Evolutionary conservation across 768 basidiomycete genomes (phyloP), one percentile per base, ranked within the genome.

Genomic region (Phylloporus sp.): DNA sequence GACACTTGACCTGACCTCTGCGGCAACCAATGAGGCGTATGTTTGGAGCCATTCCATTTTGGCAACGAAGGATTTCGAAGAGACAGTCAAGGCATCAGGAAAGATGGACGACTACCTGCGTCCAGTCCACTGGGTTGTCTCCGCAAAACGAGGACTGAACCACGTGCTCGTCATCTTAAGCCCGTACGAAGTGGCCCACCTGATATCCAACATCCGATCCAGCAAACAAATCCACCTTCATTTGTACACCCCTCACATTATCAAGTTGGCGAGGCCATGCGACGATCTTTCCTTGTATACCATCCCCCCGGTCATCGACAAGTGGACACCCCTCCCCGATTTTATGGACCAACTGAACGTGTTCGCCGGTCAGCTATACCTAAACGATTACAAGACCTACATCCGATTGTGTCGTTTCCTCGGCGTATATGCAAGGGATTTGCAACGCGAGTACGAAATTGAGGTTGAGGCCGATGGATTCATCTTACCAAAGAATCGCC

Each of bases 381-480:
- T 77, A 34, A 59, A 59, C 11, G 58, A 72, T 22, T 59, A 67
- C 24, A 49, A 50, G 11, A 57, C 68, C 1, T 79, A 77, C 46
- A 53, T 55, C 26, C 56, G 50, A 2, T 31, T 74, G 15, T 77
- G 76, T 50, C 53, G 60, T 18, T 62, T 72, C 48, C 59, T 79
- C 24, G 70, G 76, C 4, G 20, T 77, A 10, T 55, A 65, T 6
- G 68, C 77, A 10, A 69, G 61, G 13, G 73, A 78, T 3, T 76
- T 65, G 69, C 72, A 78, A 27, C 77, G 72, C 4, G 75, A 74
- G 2, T 75, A 77, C 56, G 76, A 73, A 3, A 73, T 79, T 41
- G 9, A 39, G 3, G 29, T 58, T 4, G 43, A 56, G 16, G 40
- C 38, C 6, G 61, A 61, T 8, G 62, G 66, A 4, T 69, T 66